A percentile compares a stretch with the other conserved stretches of the same genome.
Evolutionary conservation across 2,329 filamentous ascomycete species (phyloP).

Genomic region (Fonsecaea monophora): DNA sequence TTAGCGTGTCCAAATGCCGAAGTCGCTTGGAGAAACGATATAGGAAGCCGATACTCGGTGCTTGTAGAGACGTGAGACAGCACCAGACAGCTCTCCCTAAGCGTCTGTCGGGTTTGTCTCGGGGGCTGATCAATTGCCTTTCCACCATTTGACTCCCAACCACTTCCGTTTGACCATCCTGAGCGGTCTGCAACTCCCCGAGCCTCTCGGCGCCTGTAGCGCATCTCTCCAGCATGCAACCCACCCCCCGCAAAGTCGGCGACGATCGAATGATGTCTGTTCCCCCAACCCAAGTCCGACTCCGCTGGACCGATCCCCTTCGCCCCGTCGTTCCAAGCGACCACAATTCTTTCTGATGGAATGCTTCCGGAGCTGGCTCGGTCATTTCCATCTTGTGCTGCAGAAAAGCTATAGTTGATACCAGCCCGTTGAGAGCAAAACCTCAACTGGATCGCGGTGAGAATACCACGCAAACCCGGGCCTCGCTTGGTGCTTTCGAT

Average conservation of each 20-base stretch:
- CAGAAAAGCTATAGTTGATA: not conserved
- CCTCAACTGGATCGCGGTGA: constrained; percentile 7
- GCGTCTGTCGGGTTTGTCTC: constrained; percentile 11
- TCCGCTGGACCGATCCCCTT: constrained; percentile 19
- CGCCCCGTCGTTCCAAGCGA: not conserved
- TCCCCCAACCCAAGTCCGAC: constrained; percentile 1
- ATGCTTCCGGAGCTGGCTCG: not conserved
- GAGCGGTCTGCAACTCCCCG: not conserved
- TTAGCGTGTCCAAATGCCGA: not conserved
- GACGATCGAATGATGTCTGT: constrained; percentile 9
- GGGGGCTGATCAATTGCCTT: constrained; percentile 2
- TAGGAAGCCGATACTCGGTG: not conserved
- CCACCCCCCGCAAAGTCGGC: constrained; percentile 1
- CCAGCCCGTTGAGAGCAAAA: not conserved
- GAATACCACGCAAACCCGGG: constrained; percentile 3
- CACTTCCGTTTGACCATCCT: not conserved
- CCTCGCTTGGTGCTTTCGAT: not conserved
- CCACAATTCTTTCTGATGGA: not conserved
- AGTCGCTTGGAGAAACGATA: not conserved
- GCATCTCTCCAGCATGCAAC: not conserved
- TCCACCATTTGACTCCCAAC: not conserved
- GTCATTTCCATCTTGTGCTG: constrained; percentile 1
- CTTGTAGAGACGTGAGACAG: no score
- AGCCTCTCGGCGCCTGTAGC: not conserved
- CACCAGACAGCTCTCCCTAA: not conserved